A percentile compares a stretch with the other conserved stretches of the same genome.
phyloP scores from a whole-genome alignment of 2,329 filamentous ascomycete genomes.

The Thielaviopsis populi region DNA sequence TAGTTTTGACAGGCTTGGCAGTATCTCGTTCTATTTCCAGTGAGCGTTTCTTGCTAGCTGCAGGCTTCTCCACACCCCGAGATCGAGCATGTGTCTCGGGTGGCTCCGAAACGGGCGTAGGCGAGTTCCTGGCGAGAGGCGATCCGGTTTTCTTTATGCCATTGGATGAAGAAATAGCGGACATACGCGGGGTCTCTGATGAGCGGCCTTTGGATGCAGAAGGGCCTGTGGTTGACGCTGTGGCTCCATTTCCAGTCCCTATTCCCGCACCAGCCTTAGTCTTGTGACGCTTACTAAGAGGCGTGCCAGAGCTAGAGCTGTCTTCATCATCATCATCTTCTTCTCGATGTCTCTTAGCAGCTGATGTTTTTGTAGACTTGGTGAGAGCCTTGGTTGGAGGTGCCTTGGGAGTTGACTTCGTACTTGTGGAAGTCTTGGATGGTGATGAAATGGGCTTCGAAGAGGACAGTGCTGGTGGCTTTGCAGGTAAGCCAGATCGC shows the following conservation, averaged over 20 bases:
- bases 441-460: background rate
- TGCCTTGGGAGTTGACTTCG: conserved; percentile 22
- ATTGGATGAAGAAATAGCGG: conserved; percentile 9
- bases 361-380: conserved; percentile 19
- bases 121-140: conserved; percentile 4
- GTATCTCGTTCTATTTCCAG: conserved; percentile 15
- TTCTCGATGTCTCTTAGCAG: conserved; percentile 38
- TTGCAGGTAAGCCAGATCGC: background rate
- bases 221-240: background rate
- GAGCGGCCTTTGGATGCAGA: background rate
- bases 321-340: conserved; percentile 36
- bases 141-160: conserved; percentile 7
- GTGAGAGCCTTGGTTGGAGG: conserved; percentile 5
- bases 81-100: background rate
- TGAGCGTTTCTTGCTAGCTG: conserved; percentile 22
- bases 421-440: background rate
- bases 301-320: conserved; percentile 44
- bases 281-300: conserved; percentile 43
- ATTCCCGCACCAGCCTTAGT: conserved; percentile 26
- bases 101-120: conserved; percentile 8
- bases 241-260: background rate
- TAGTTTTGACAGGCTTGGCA: conserved; percentile 1
- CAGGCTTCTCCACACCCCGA: conserved; percentile 21
- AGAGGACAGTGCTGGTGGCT: background rate
- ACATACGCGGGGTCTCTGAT: conserved; percentile 9